A percentile compares a stretch with the other conserved stretches of the same genome.
Evolutionary conservation across 345 rosid species (phyloP).

Genomic region (Linum usitatissimum): DNA sequence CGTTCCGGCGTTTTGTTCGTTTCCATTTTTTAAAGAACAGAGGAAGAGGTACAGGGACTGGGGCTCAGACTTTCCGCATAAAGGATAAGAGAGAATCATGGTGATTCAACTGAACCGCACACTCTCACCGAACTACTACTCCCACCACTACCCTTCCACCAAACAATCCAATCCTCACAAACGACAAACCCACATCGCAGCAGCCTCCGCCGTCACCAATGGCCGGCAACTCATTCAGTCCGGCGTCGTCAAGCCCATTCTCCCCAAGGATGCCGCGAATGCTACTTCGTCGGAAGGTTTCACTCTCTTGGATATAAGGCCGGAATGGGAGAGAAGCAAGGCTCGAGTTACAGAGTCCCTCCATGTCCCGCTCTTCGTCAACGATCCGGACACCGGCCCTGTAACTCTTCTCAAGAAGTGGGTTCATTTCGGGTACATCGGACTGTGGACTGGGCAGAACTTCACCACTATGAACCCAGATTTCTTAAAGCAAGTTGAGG

Average conservation of each 20-base stretch:
- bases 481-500: conserved; percentile 41
- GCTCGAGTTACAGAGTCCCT: conserved; percentile 64
- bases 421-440: conserved; percentile 88
- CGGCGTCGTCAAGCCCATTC: conserved; percentile 49
- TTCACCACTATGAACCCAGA: conserved; percentile 58
- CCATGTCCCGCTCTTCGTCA: conserved; percentile 69
- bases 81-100: conserved; percentile 8
- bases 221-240: conserved; percentile 47
- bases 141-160: conserved; percentile 14
- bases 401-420: conserved; percentile 78
- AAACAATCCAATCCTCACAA: conserved; percentile 8
- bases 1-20: too few species aligned
- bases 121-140: neutral
- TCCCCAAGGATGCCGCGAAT: conserved; percentile 44
- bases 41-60: neutral
- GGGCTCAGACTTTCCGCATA: neutral
- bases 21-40: neutral
- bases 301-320: conserved; percentile 59
- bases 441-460: conserved; percentile 88
- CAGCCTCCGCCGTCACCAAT: conserved; percentile 17
- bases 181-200: conserved; percentile 19
- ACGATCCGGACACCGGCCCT: conserved; percentile 53
- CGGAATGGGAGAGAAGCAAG: conserved; percentile 72
- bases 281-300: conserved; percentile 44
- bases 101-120: conserved; percentile 27